A percentile compares a stretch with the other conserved stretches of the same genome.
Conservation (phyloP, 2,329 filamentous ascomycete species). For the Colletotrichum sp. region DNA sequence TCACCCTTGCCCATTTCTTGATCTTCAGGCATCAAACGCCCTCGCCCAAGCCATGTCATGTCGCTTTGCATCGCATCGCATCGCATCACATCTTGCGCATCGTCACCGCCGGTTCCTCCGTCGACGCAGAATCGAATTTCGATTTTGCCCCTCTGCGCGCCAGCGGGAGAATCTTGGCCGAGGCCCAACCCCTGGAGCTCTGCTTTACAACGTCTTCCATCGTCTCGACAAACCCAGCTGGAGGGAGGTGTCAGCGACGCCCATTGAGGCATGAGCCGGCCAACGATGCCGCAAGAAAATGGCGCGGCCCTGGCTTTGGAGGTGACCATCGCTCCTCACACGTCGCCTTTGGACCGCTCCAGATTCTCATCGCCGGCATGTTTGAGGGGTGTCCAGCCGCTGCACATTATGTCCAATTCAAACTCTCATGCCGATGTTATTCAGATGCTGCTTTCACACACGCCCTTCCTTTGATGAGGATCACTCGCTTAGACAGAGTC, state of each 20-base stretch:
- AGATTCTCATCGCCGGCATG: background rate
- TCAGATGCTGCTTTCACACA: background rate
- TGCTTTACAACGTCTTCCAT: background rate
- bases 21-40: background rate
- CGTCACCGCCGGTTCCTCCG: slow-evolving; percentile 1
- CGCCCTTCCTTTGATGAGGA: background rate
- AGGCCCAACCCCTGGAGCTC: background rate
- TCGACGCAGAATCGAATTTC: background rate
- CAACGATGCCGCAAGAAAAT: slow-evolving; percentile 2
- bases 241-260: background rate
- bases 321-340: background rate
- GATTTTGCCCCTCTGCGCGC: background rate
- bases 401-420: background rate
- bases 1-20: background rate
- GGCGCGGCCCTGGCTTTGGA: background rate
- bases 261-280: background rate
- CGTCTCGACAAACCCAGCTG: background rate
- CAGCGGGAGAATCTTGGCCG: background rate
- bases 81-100: background rate
- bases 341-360: slow-evolving; percentile 1
- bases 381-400: background rate
- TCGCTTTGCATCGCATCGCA: background rate
- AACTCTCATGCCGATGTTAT: background rate
- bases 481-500: background rate
- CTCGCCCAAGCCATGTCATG: background rate